These are phyloP conservation scores for Nasturtium officinale DNA, from an alignment of 345 rosid genomes.

Conservation along the genomic window DNA sequence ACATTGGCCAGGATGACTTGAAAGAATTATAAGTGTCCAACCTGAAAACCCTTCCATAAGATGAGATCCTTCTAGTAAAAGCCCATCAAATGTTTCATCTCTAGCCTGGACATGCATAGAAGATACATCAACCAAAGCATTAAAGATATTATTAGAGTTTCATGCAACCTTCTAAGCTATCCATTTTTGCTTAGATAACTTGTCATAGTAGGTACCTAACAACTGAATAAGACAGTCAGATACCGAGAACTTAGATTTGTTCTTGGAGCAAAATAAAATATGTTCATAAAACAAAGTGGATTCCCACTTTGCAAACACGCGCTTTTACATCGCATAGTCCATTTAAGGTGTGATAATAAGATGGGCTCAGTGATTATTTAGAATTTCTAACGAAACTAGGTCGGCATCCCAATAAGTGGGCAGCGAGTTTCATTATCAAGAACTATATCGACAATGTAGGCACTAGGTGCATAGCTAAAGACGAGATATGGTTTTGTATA, in stretches of 20 bases:
- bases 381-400: neutral
- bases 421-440: neutral
- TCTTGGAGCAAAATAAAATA: neutral
- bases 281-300: neutral
- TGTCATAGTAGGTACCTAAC: neutral
- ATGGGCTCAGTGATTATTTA: neutral
- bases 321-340: neutral
- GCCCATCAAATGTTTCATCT: conserved; percentile 60
- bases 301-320: neutral
- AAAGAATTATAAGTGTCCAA: conserved; percentile 36
- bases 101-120: conserved; percentile 56
- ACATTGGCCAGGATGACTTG: conserved; percentile 20
- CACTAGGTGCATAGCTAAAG: neutral
- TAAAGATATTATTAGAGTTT: neutral
- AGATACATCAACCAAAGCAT: conserved; percentile 16
- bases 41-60: conserved; percentile 74
- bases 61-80: conserved; percentile 55
- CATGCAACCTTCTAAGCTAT: conserved; percentile 6
- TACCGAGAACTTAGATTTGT: neutral
- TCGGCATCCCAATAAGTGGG: conserved; percentile 1
- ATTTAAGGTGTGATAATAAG: neutral
- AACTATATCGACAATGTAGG: neutral
- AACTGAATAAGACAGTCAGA: neutral
- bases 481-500: conserved; percentile 13
- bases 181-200: neutral